Evolutionary conservation across 2,329 filamentous ascomycete genomes (phyloP).

Genomic region (Reticulascus tulasneorum): DNA sequence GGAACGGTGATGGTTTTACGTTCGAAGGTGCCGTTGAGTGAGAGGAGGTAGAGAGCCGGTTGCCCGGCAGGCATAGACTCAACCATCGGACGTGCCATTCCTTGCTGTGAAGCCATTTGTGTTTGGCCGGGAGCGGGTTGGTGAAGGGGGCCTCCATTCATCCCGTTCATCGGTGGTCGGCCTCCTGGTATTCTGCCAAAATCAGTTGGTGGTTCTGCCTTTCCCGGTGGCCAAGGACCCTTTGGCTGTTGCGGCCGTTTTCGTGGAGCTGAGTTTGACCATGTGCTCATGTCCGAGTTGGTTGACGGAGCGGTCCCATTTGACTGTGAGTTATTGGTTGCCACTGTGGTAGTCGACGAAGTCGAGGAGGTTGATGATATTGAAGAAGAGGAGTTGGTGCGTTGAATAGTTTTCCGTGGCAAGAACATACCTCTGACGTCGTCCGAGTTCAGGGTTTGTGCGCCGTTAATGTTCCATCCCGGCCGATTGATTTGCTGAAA

Average conservation of each 20-base stretch:
- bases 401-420: slow-evolving; percentile 81
- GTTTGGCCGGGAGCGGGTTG: slow-evolving; percentile 33
- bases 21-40: slow-evolving; percentile 94
- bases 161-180: slow-evolving; percentile 19
- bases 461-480: slow-evolving; percentile 62
- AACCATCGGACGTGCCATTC: slow-evolving; percentile 57
- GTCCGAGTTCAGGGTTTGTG: slow-evolving; percentile 58
- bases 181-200: slow-evolving; percentile 41
- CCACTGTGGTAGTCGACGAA: slow-evolving; percentile 60
- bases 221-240: slow-evolving; percentile 44
- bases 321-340: slow-evolving; percentile 55
- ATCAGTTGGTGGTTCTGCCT: slow-evolving; percentile 44
- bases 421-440: slow-evolving; percentile 85
- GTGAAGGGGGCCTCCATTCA: slow-evolving; percentile 27
- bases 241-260: slow-evolving; percentile 52
- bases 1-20: slow-evolving; percentile 94
- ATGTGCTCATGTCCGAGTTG: slow-evolving; percentile 46
- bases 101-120: slow-evolving; percentile 36
- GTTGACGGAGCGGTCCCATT: slow-evolving; percentile 54
- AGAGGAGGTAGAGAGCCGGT: slow-evolving; percentile 79
- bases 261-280: slow-evolving; percentile 45
- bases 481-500: slow-evolving; percentile 61
- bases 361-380: slow-evolving; percentile 62
- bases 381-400: slow-evolving; percentile 88
- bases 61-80: slow-evolving; percentile 61